Evolutionary conservation across 345 rosid species (phyloP).

Genomic region (Populus alba): DNA sequence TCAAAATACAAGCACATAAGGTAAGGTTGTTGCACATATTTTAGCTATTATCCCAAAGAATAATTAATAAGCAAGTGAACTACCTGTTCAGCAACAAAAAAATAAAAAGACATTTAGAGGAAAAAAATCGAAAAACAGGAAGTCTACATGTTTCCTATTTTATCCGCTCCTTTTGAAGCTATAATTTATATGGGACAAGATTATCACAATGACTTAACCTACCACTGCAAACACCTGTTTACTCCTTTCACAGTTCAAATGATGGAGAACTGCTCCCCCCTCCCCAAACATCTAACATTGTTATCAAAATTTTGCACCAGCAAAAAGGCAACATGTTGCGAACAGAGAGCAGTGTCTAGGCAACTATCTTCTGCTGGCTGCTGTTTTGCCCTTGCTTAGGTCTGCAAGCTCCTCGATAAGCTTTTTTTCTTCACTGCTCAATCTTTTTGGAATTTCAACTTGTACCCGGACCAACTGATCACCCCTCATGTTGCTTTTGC

Average conservation of each 20-base stretch:
- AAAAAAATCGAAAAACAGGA: neutral
- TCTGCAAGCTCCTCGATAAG: conserved; percentile 87
- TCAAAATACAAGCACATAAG: neutral
- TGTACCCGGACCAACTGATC: conserved; percentile 97
- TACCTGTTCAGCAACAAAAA: neutral
- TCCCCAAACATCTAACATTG: neutral
- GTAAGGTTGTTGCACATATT: neutral
- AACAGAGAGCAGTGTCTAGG: neutral
- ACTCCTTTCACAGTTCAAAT: neutral
- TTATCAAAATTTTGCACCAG: neutral
- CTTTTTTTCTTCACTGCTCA: conserved; percentile 82
- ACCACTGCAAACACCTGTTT: neutral
- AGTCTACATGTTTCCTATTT: neutral
- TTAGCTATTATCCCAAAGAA: conserved; percentile 1
- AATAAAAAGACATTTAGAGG: neutral
- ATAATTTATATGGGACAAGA: neutral
- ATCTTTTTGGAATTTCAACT: conserved; percentile 90
- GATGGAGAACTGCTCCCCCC: neutral
- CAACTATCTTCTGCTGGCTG: conserved; percentile 40
- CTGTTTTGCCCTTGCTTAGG: conserved; percentile 82
- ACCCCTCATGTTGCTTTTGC: conserved; percentile 86
- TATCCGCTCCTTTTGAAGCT: neutral
- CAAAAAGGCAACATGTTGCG: neutral
- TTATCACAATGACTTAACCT: conserved; percentile 1
- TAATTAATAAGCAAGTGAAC: neutral